Percentiles rank a stretch among this genome's conserved stretches.
Evolutionary conservation across 2,329 filamentous ascomycete genomes (phyloP).

Genomic region (Fonsecaea pedrosoi): DNA sequence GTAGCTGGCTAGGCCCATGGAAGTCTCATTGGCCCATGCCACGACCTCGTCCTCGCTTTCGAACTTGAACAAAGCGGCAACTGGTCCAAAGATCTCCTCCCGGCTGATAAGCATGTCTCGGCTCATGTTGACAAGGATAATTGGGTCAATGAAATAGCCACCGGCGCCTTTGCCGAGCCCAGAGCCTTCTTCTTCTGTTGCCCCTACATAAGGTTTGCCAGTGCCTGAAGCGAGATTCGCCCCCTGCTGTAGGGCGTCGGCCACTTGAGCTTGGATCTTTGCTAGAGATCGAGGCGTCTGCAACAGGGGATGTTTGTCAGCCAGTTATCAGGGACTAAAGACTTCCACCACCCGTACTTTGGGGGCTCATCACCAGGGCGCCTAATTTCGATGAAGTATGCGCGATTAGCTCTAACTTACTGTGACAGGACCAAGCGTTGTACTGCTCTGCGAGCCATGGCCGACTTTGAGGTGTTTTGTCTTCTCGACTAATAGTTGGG

Average conservation of each 20-base stretch:
- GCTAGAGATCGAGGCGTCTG: constrained; percentile 58
- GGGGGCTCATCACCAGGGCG: no score
- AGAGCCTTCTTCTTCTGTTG: constrained; percentile 41
- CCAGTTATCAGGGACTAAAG: no score
- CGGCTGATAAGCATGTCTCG: constrained; percentile 51
- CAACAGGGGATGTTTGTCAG: no score
- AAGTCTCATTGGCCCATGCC: constrained; percentile 57
- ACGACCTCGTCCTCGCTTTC: constrained; percentile 60
- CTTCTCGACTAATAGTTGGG: constrained; percentile 60
- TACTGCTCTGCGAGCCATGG: constrained; percentile 59
- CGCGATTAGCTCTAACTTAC: no score
- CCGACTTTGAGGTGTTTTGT: constrained; percentile 64
- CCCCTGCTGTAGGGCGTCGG: constrained; percentile 63
- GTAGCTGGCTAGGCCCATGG: constrained; percentile 66
- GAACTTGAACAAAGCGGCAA: constrained; percentile 59
- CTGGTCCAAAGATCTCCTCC: constrained; percentile 61
- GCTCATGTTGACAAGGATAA: constrained; percentile 59
- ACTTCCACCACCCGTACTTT: no score
- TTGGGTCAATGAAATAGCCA: constrained; percentile 69
- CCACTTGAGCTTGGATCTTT: neutral
- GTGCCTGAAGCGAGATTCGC: constrained; percentile 62
- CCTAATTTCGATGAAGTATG: no score
- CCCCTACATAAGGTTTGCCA: neutral
- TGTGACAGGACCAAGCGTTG: constrained; percentile 61
- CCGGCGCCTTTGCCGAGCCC: constrained; percentile 54